Base-by-base conservation (phyloP, 371 early-diverging fungal genomes). In the Parasitella parasitica region DNA sequence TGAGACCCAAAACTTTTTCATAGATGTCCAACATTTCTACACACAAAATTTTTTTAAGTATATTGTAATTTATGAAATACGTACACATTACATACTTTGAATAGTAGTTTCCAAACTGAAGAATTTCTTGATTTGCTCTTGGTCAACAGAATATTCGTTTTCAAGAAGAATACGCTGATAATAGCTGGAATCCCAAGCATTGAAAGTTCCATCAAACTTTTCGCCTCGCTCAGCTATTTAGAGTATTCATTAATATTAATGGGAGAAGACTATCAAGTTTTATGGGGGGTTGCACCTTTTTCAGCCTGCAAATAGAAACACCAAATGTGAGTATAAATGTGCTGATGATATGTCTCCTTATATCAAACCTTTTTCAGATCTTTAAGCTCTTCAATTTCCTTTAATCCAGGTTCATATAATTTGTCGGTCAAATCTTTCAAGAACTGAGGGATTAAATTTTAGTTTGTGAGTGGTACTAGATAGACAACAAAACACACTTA, bases 171-270 rank as follows among this genome's bases (percentile, higher is more conserved):
- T 77, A 54, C 83, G 86, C 49, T 86, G 66, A 68, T 92, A 93
- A 72, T 89, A 95, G 59, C 77, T 80, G 48, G 84, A 80, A 68
- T 95, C 95, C 91, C 92, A 94, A 15, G 81, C 68, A 54, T 86
- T 75, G 49, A 94, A 54, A 15, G 70, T 60, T 16, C 81, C 87
- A 63, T 89, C 88, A 57, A 70, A 86, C 8, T 70, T 66, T 30
- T 73, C 73, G 32, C 79, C 76, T 51, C 81, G 70, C 24, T 54
- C 26, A 22, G 67, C 71, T 77, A 63, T 27, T 11, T 18, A 22
- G 11, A 32, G 32, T 32, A 24, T 1, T 22, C 11, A 26, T 27
- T 2, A n/a, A 4, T 36, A 4, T 26, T 38, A 38, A 26, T n/a
- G n/a, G n/a, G n/a, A n/a, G n/a, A n/a, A n/a, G n/a, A n/a, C n/a